These are phyloP conservation scores for Trichoderma orchidacearum DNA, from an alignment of 495 filamentous ascomycete genomes.

Conservation along the genomic window DNA sequence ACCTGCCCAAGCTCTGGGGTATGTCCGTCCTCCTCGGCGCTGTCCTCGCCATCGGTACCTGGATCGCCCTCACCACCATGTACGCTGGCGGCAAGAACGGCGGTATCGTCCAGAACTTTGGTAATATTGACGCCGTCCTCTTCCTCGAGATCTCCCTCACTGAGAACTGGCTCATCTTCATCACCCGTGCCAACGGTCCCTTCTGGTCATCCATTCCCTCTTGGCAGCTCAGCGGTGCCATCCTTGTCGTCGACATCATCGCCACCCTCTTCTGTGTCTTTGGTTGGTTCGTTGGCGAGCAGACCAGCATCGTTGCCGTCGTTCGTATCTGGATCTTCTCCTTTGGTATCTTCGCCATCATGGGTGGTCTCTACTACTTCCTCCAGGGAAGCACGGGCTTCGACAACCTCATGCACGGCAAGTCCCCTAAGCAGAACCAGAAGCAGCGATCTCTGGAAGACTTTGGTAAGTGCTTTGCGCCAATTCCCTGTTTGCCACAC, in stretches of 20 bases:
- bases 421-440: conserved; percentile 57
- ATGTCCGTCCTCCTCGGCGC: conserved; percentile 74
- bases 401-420: conserved; percentile 88
- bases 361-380: conserved; percentile 48
- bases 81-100: conserved; percentile 47
- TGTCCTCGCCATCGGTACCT: conserved; percentile 69
- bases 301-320: conserved; percentile 62
- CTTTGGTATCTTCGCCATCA: conserved; percentile 67
- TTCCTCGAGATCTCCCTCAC: conserved; percentile 86
- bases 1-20: conserved; percentile 83
- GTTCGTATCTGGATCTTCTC: conserved; percentile 85
- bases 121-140: conserved; percentile 65
- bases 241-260: conserved; percentile 66
- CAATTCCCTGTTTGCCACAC: neutral
- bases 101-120: conserved; percentile 80
- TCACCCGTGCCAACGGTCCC: conserved; percentile 76
- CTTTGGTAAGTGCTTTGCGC: conserved; percentile 50
- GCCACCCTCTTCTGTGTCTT: conserved; percentile 74
- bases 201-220: conserved; percentile 80
- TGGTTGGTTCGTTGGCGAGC: conserved; percentile 57
- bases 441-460: conserved; percentile 73
- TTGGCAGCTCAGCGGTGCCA: conserved; percentile 63
- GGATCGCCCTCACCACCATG: conserved; percentile 74
- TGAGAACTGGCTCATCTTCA: conserved; percentile 95
- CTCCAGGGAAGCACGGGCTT: conserved; percentile 64